Conservation (phyloP, 78 protist genomes). For the Tieghemostelium lacteum region DNA sequence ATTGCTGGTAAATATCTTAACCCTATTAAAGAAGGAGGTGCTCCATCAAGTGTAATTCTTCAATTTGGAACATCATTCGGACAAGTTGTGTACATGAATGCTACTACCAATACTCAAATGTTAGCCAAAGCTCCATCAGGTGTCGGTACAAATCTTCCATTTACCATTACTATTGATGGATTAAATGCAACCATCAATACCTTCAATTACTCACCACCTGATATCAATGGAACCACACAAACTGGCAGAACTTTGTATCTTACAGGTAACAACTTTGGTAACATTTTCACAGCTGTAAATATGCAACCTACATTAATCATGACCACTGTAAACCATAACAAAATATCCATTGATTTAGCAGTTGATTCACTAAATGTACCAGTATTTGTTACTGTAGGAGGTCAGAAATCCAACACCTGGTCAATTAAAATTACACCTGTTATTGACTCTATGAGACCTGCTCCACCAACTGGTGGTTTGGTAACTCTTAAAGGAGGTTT, state of each 20-base stretch:
- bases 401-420: background rate
- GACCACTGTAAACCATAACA: background rate
- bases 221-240: no score
- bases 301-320: background rate
- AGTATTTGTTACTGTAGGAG: background rate
- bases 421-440: background rate
- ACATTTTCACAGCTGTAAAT: background rate
- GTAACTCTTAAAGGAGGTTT: constrained; percentile 7
- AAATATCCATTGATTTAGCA: background rate
- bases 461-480: constrained; percentile 5
- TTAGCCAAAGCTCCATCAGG: background rate
- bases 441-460: background rate
- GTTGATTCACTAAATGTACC: background rate
- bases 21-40: background rate
- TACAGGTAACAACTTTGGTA: background rate
- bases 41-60: background rate
- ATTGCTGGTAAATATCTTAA: background rate
- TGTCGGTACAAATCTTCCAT: background rate
- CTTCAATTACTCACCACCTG: background rate
- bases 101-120: no score
- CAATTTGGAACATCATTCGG: no score
- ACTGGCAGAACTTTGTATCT: background rate
- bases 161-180: background rate
- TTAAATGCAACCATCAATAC: background rate
- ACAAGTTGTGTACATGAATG: no score